These are phyloP conservation scores for Elsinoe fawcettii DNA, from an alignment of 2,329 filamentous ascomycete species.

Conservation along the genomic window DNA sequence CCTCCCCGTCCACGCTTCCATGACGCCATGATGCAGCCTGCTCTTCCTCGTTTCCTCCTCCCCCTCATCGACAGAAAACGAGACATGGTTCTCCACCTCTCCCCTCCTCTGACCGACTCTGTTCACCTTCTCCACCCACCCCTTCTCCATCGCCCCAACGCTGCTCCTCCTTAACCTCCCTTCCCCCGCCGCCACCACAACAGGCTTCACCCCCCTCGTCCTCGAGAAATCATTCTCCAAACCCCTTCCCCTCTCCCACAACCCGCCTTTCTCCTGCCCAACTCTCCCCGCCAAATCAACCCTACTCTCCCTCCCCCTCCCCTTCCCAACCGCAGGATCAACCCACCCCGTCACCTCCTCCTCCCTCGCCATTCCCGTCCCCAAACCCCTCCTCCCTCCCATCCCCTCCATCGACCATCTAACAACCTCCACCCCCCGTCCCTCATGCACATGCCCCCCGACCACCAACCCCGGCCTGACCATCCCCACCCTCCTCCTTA, in stretches of 20 bases:
- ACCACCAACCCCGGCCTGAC: slow-evolving; percentile 58
- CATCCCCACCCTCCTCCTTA: slow-evolving; percentile 51
- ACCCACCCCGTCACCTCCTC: slow-evolving; percentile 43
- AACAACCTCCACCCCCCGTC: slow-evolving; percentile 55
- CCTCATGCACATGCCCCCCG: slow-evolving; percentile 66
- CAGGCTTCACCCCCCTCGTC: background rate
- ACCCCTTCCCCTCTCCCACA: slow-evolving; percentile 19
- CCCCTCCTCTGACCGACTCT: background rate
- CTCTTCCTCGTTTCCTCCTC: slow-evolving; percentile 5
- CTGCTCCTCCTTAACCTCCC: background rate
- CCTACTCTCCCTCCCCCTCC: slow-evolving; percentile 58
- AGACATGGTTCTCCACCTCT: slow-evolving; percentile 11
- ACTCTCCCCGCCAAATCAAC: slow-evolving; percentile 50
- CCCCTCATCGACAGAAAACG: background rate
- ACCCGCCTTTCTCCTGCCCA: slow-evolving; percentile 25
- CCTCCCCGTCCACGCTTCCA: slow-evolving; percentile 3
- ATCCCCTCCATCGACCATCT: slow-evolving; percentile 40
- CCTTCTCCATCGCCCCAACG: background rate
- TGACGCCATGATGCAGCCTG: slow-evolving; percentile 7
- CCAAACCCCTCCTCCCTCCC: slow-evolving; percentile 36
- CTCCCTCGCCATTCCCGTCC: slow-evolving; percentile 39
- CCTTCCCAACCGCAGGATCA: slow-evolving; percentile 51
- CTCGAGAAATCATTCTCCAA: slow-evolving; percentile 12
- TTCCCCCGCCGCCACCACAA: background rate
- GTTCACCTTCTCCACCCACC: background rate